These are phyloP conservation scores for Colletotrichum tanaceti DNA, from an alignment of 2,329 filamentous ascomycete genomes.

Conservation along the genomic window DNA sequence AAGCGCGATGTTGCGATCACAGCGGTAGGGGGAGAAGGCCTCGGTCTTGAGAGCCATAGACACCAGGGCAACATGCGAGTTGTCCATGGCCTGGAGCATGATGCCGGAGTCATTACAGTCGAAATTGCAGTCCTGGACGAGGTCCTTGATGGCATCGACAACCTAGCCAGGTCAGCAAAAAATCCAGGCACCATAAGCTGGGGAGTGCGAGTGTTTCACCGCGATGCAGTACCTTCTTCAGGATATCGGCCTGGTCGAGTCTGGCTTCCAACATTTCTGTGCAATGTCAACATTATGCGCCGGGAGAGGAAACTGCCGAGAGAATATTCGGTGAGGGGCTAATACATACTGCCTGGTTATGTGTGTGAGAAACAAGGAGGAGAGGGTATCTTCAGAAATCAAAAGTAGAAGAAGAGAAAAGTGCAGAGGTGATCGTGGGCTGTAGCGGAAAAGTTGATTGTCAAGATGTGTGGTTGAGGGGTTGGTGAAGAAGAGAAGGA, in stretches of 20 bases:
- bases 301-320: not conserved
- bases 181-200: slow-evolving; percentile 6
- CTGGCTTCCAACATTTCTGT: slow-evolving; percentile 91
- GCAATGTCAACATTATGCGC: slow-evolving; percentile 49
- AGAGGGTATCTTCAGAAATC: slow-evolving; percentile 34
- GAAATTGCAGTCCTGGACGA: slow-evolving; percentile 99
- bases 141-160: slow-evolving; percentile 98
- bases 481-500: slow-evolving; percentile 35
- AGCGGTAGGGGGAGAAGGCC: slow-evolving; percentile 93
- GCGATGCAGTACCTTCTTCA: slow-evolving; percentile 84
- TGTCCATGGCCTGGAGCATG: slow-evolving; percentile 99
- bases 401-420: slow-evolving; percentile 20
- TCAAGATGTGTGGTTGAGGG: slow-evolving; percentile 29
- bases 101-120: slow-evolving; percentile 99
- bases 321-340: slow-evolving; percentile 1
- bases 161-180: slow-evolving; percentile 67
- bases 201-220: slow-evolving; percentile 1
- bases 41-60: slow-evolving; percentile 99
- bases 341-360: slow-evolving; percentile 33
- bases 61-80: slow-evolving; percentile 98
- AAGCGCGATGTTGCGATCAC: slow-evolving; percentile 98
- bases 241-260: slow-evolving; percentile 89
- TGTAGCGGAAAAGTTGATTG: slow-evolving; percentile 13
- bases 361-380: slow-evolving; percentile 16
- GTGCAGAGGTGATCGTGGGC: slow-evolving; percentile 9